A percentile compares a stretch with the other conserved stretches of the same genome.
These are phyloP conservation scores for Bromus sterilis DNA, from an alignment of 176 grass and related monocot genomes.

Conservation along the genomic window DNA sequence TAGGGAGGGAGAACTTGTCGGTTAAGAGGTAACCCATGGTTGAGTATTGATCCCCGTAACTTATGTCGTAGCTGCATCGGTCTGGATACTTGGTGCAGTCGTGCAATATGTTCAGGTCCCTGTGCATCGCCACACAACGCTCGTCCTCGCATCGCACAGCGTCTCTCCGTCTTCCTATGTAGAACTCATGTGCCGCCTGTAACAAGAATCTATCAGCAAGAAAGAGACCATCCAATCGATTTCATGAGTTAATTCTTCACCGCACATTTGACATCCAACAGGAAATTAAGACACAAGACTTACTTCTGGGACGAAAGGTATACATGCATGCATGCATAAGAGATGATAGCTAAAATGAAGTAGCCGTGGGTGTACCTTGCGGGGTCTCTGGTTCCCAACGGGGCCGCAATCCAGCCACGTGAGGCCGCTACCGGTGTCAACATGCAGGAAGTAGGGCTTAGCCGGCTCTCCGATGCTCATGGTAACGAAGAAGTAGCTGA, in stretches of 20 bases:
- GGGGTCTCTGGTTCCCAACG: slow-evolving; percentile 54
- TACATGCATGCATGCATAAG: neutral
- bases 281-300: too few relatives aligned
- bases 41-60: slow-evolving; percentile 43
- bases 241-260: neutral
- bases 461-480: slow-evolving; percentile 75
- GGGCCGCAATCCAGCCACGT: slow-evolving; percentile 87
- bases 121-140: neutral
- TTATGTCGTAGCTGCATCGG: slow-evolving; percentile 58
- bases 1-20: slow-evolving; percentile 41
- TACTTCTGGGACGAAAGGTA: too few relatives aligned
- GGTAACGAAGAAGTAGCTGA: slow-evolving; percentile 51
- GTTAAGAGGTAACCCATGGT: slow-evolving; percentile 54
- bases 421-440: slow-evolving; percentile 81
- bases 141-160: slow-evolving; percentile 30
- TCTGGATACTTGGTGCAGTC: slow-evolving; percentile 25
- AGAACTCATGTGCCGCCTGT: slow-evolving; percentile 61
- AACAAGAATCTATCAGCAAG: neutral
- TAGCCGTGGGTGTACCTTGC: slow-evolving; percentile 39
- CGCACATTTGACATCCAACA: neutral
- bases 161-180: slow-evolving; percentile 24
- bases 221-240: neutral
- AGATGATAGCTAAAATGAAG: neutral
- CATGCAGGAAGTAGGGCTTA: slow-evolving; percentile 69
- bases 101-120: slow-evolving; percentile 24